phyloP scores from a whole-genome alignment of 805 yeast genomes.

The Pichia heedii region DNA sequence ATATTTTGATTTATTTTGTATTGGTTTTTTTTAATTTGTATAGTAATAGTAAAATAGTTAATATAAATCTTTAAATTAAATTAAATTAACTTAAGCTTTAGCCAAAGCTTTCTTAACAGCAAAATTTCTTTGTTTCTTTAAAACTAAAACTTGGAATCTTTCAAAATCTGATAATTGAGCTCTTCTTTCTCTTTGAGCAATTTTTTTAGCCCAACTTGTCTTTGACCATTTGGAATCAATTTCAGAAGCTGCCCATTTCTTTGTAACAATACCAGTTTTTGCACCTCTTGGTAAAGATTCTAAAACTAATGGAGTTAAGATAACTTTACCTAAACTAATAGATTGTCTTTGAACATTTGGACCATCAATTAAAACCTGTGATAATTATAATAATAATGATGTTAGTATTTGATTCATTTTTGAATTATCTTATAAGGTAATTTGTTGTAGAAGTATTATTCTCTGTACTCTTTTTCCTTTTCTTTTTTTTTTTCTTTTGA shows the following conservation, averaged over 20 bases:
- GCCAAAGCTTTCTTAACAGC: slow-evolving; percentile 95
- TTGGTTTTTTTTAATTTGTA: no score
- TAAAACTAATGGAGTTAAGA: slow-evolving; percentile 86
- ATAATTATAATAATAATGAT: slow-evolving; percentile 3
- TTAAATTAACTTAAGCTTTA: slow-evolving; percentile 56
- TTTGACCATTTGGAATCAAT: slow-evolving; percentile 85
- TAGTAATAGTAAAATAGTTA: no score
- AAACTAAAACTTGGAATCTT: slow-evolving; percentile 98
- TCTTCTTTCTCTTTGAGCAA: slow-evolving; percentile 92
- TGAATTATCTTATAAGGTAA: no score
- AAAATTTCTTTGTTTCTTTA: slow-evolving; percentile 95
- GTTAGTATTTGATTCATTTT: slow-evolving; percentile 10
- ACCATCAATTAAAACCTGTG: slow-evolving; percentile 88
- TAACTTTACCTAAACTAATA: slow-evolving; percentile 75
- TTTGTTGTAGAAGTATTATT: no score
- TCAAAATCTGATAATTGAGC: slow-evolving; percentile 91
- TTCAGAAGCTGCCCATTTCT: slow-evolving; percentile 91
- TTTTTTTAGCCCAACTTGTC: slow-evolving; percentile 96
- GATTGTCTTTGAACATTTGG: slow-evolving; percentile 95
- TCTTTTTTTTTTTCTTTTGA: no score
- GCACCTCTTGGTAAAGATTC: slow-evolving; percentile 90
- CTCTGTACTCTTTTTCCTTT: no score
- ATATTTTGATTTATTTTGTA: no score
- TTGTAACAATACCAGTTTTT: slow-evolving; percentile 72
- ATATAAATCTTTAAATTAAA: no score